Evolutionary conservation across 2,329 filamentous ascomycete genomes (phyloP).

Genomic region (Lachnellula hyalina): DNA sequence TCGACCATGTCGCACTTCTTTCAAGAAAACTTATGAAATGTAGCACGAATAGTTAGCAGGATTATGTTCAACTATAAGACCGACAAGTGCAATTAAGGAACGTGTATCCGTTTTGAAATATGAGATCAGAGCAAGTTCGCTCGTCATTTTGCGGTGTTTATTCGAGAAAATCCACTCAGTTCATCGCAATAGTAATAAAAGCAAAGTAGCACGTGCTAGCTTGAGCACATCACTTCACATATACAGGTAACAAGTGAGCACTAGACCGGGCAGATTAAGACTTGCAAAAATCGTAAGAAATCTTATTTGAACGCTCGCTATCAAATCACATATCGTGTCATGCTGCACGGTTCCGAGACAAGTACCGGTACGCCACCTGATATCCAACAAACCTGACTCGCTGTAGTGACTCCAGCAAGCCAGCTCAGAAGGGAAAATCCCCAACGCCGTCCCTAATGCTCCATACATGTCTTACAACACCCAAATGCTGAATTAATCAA

Average conservation of each 20-base stretch:
- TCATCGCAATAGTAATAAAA: too few species aligned
- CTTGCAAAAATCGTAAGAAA: background rate
- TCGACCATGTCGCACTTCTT: background rate
- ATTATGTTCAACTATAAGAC: too few species aligned
- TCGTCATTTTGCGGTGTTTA: too few species aligned
- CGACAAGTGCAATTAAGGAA: too few species aligned
- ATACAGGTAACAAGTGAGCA: background rate
- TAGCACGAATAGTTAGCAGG: too few species aligned
- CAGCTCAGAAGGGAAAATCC: constrained; percentile 47
- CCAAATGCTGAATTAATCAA: constrained; percentile 2
- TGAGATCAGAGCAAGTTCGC: too few species aligned
- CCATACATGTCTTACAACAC: background rate
- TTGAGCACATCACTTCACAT: too few species aligned
- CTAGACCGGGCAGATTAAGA: background rate
- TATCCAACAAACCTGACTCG: background rate
- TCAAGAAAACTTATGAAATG: too few species aligned
- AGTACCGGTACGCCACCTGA: background rate
- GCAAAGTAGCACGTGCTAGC: too few species aligned
- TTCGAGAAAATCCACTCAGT: too few species aligned
- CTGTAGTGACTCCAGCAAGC: background rate
- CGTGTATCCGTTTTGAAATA: too few species aligned
- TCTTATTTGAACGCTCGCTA: background rate
- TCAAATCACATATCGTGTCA: background rate
- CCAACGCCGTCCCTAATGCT: constrained; percentile 49
- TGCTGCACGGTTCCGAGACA: background rate